Evolutionary conservation across 371 early-diverging fungal species (phyloP).

Genomic region (Apophysomyces sp.): DNA sequence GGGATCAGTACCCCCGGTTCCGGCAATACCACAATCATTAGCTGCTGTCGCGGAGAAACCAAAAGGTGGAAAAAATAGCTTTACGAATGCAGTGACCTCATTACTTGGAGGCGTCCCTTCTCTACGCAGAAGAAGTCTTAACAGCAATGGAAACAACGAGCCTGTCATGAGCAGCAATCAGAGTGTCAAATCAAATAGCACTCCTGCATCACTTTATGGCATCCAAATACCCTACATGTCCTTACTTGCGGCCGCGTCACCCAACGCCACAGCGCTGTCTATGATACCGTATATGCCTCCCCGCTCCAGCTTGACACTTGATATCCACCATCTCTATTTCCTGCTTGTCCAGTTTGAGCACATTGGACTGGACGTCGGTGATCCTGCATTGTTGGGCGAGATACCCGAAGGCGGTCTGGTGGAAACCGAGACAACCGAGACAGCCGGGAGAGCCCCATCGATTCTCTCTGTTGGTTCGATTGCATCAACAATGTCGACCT

Average conservation of each 20-base stretch:
- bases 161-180: conserved; percentile 12
- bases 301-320: conserved; percentile 49
- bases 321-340: conserved; percentile 61
- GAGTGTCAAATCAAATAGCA: conserved; percentile 6
- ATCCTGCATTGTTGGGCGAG: conserved; percentile 29
- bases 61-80: conserved; percentile 12
- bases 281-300: conserved; percentile 38
- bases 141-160: conserved; percentile 19
- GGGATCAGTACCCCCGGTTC: conserved; percentile 13
- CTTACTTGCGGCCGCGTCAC: conserved; percentile 42
- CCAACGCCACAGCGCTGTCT: conserved; percentile 29
- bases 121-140: conserved; percentile 25
- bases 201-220: conserved; percentile 27
- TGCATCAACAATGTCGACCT: conserved; percentile 55
- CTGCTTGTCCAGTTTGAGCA: conserved; percentile 61
- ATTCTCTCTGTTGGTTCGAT: conserved; percentile 56
- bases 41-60: conserved; percentile 1
- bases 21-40: conserved; percentile 9
- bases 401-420: conserved; percentile 34
- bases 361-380: conserved; percentile 55
- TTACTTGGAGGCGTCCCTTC: conserved; percentile 12
- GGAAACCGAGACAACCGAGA: conserved; percentile 29
- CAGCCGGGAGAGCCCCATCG: conserved; percentile 41
- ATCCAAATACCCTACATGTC: conserved; percentile 41
- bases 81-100: conserved; percentile 18